Evolutionary conservation across 129 eudicot genomes (phyloP).

Genomic region (Mikania micrantha): DNA sequence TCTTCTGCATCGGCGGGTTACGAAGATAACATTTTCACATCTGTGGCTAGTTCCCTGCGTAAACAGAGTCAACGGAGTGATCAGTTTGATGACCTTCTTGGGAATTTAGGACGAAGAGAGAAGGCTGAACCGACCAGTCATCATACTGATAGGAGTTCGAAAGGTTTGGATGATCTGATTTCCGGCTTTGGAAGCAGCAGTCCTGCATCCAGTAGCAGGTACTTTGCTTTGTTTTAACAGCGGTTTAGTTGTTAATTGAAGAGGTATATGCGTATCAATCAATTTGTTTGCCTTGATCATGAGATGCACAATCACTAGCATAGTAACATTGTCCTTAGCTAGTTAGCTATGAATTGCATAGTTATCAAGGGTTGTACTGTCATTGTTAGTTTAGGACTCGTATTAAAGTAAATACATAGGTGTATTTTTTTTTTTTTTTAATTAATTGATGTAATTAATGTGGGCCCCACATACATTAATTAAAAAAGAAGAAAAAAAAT

Average conservation of each 20-base stretch:
- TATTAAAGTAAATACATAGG: too few species aligned
- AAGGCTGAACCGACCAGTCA: conserved; percentile 14
- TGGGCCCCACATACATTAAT: too few species aligned
- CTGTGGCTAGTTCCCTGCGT: conserved; percentile 2
- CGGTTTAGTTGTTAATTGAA: conserved; percentile 8
- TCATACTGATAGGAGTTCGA: conserved; percentile 3
- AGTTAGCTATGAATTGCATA: conserved; percentile 19
- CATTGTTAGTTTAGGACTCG: too few species aligned
- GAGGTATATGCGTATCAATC: not conserved
- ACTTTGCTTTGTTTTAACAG: conserved; percentile 1
- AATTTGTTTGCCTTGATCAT: not conserved
- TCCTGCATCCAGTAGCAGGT: conserved; percentile 57
- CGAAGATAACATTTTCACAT: conserved; percentile 14
- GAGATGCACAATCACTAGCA: not conserved
- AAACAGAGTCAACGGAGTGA: conserved; percentile 24
- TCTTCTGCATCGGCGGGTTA: conserved; percentile 20
- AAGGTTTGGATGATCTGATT: conserved; percentile 24
- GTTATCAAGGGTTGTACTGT: not conserved
- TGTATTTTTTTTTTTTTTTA: too few species aligned
- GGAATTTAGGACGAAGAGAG: conserved; percentile 18
- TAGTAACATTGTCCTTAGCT: not conserved
- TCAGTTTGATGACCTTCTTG: conserved; percentile 21
- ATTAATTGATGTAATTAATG: too few species aligned
- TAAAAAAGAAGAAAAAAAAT: too few species aligned
- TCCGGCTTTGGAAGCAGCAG: conserved; percentile 65